Base-by-base conservation (phyloP, 176 grass and related monocot species). In the Secale cereale region DNA sequence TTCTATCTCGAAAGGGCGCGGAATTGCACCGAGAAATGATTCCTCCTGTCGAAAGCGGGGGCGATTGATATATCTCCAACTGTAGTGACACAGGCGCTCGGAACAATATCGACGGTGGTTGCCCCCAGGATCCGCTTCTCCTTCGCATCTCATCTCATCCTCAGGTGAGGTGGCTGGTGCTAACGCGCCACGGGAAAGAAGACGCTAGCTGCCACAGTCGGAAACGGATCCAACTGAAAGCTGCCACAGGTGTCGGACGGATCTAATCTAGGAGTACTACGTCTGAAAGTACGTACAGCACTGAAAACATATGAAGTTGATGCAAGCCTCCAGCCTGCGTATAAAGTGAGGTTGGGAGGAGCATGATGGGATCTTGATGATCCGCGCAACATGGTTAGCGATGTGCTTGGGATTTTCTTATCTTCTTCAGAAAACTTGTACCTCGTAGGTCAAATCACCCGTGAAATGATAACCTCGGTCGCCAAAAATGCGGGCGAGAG, bases 41-140 rank as follows among this genome's bases (percentile, higher is more conserved):
- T 84, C 89, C 69, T 63, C 68, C 61, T 87, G 81, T 84, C 89
- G 35, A 84, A 87, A 84, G 85, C 10, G 23, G 57, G 79, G 26
- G 61, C 40, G 40, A 2, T 43, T 12, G 11, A 73, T 65, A 15
- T 65, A 7, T 68, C 37, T 70, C 88, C 45, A 59, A 11, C 32
- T 59, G 31, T 61, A 80, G 85, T 23, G 80, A 90, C 80, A 83
- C 74, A 46, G 75, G 45, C 84, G 79, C 63, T 67, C n/a, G 45
- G 68, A 85, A 85, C 57, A 29, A 83, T 82, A 87, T 69, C 75
- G 39, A 64, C 46, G 56, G 25, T 54, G 65, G 29, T 29, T 26
- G 79, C 43, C 43, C 43, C 43, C 17, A 22, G 59, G 61, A 50
- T 85, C 45, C 45, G 52, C 41, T 19, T 77, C 80, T 15, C 45